Base-by-base conservation (phyloP, 1,284 basidiomycete species). In the Fomes fomentarius region DNA sequence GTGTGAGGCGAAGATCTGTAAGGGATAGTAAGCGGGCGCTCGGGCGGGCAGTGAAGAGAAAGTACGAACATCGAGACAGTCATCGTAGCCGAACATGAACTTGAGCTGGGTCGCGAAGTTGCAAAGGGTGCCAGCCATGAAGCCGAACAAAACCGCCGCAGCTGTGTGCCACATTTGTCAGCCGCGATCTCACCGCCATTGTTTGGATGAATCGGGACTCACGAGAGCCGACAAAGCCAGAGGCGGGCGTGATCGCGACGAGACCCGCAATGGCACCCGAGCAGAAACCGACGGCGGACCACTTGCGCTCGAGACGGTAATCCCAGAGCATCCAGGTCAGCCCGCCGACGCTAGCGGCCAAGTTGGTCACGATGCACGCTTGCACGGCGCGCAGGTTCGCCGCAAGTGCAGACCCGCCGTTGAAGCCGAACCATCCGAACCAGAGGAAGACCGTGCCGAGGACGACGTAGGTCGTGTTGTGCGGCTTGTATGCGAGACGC, bases 351-450 rank as follows among this genome's bases (percentile, higher is more conserved):
- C 84, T 84, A 2, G 93, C 93, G 1, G 93, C 87, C 40, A 95
- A 71, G 76, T 98, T 97, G 65, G 96, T 99, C 57, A 96, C 93
- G 60, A 96, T 90, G 75, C 91, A 93, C 17, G 95, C 94, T 74
- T 92, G 85, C 34, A 89, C 84, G 1, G 94, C 95, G 54, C 94
- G 85, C 48, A 97, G 76, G 76, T 96, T 96, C 61, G 94, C 94
- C 30, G 84, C 81, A 56, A 94, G 79, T 9, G 93, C 92, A 14
- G 85, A 89, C 34, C 92, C 92, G 38, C 94, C 94, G 74, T 96
- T 96, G 81, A 87, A 89, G 9, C 90, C 95, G 67, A 96, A 94
- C 96, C 96, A 98, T n/a, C 95, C 96, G 66, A 97, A 95, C 96
- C 95, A 98, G 54, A 98, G 91, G 74, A 98, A 86, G 12, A 88